Percentiles rank a stretch among this genome's conserved stretches.
Conservation (phyloP, 495 filamentous ascomycete genomes). For the Immersiella caudata region DNA sequence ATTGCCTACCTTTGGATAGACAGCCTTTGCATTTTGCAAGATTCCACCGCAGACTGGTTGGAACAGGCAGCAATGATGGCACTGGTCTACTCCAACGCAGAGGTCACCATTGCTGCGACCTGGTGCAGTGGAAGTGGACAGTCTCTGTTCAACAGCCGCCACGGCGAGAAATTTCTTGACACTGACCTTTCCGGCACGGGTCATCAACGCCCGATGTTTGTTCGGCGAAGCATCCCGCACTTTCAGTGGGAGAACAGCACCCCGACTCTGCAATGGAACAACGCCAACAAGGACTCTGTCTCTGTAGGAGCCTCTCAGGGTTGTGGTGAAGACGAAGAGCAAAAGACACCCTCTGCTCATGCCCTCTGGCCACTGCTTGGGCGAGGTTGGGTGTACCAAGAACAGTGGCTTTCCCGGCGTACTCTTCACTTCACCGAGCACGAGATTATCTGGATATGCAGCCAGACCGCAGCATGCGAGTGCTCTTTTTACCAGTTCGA, state of each 20-base stretch:
- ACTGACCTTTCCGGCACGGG: not conserved
- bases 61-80: constrained; percentile 25
- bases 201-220: not conserved
- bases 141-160: not conserved
- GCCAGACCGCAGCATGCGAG: constrained; percentile 4
- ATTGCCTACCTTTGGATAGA: constrained; percentile 27
- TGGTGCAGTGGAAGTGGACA: not conserved
- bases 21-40: constrained; percentile 30
- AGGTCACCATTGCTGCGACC: constrained; percentile 19
- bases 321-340: not conserved
- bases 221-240: not conserved
- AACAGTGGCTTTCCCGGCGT: constrained; percentile 9
- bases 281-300: not conserved
- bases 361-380: constrained; percentile 8
- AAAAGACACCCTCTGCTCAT: not conserved
- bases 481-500: not conserved
- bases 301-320: not conserved
- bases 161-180: not conserved
- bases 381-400: constrained; percentile 18
- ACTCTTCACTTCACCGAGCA: constrained; percentile 13
- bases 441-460: constrained; percentile 9
- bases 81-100: constrained; percentile 21
- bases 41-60: constrained; percentile 25
- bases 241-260: not conserved
- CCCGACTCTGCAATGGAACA: not conserved